A percentile compares a stretch with the other conserved stretches of the same genome.
Evolutionary conservation across 352 stramenopile species (phyloP).

Genomic region (Globisporangium radiosum): DNA sequence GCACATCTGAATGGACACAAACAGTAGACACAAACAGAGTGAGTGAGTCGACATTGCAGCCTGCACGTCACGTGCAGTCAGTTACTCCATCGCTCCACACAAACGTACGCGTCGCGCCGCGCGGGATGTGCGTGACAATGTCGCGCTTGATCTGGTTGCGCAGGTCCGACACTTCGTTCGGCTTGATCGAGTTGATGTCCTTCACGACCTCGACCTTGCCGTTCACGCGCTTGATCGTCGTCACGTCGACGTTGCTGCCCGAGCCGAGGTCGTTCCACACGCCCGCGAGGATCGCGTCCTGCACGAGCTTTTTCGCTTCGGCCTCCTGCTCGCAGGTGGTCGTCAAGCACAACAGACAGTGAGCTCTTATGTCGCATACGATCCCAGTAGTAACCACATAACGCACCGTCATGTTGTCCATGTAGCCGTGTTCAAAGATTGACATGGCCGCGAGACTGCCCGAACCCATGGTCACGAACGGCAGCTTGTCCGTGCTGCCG

Average conservation of each 20-base stretch:
- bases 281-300: slow-evolving; percentile 94
- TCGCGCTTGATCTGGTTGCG: slow-evolving; percentile 82
- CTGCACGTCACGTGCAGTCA: no score
- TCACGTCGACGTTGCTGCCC: slow-evolving; percentile 96
- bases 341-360: background rate
- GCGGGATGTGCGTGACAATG: slow-evolving; percentile 76
- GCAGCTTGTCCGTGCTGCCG: slow-evolving; percentile 94
- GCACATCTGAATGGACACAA: slow-evolving; percentile 29
- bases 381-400: no score
- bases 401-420: slow-evolving; percentile 89
- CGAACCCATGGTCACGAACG: slow-evolving; percentile 98
- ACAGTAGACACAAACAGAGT: background rate
- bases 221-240: slow-evolving; percentile 90
- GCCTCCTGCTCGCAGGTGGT: slow-evolving; percentile 53
- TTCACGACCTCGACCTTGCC: slow-evolving; percentile 81
- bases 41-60: background rate
- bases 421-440: slow-evolving; percentile 94
- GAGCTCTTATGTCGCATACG: background rate
- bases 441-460: slow-evolving; percentile 97
- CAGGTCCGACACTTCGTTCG: slow-evolving; percentile 89
- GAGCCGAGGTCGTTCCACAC: slow-evolving; percentile 99
- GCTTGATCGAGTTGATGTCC: slow-evolving; percentile 90
- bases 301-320: slow-evolving; percentile 95
- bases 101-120: slow-evolving; percentile 70
- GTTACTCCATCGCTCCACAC: background rate